Base-by-base conservation (phyloP, 2,329 filamentous ascomycete genomes). In the Exophiala xenobiotica region DNA sequence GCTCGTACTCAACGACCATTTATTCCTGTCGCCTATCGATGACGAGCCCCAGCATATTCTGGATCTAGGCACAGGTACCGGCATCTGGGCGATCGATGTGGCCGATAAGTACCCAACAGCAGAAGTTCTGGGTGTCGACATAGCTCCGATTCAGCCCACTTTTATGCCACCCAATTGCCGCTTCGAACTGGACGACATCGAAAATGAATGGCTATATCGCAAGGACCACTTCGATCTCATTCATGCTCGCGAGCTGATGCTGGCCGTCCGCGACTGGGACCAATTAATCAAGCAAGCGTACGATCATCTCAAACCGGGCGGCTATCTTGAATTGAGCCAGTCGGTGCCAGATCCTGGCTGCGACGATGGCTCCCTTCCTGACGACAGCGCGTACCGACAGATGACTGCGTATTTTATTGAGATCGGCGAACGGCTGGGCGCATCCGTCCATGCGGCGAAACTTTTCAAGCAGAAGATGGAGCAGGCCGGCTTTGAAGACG, bases 291-390 rank as follows among this genome's bases (percentile, higher is more conserved):
- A 20, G 8, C 49, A 46, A 41, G 23, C 18, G 18, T 38, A 14
- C 11, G 26, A 44, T 6, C 20, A 67, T 50, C 61, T 71, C 3
- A 63, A 60, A 11, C 71, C 72, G 0, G 74, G 71, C n/a, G 73
- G 72, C 19, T 73, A 62, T 60, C 61, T 74, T 7, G 74, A 78
- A 52, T 56, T 67, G 20, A 49, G 58, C 9, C 63, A 74, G 27
- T 55, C 64, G 31, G 64, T 67, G n/a, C 45, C 55, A 11, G 26
- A 40, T 4, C 49, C 46, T 39, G 62, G 51, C 16, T 64, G 65
- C 1, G 63, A 67, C 5, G 62, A 66, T 46, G 66, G 63, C 26
- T 65, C 62, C 5, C 44, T 66, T 18, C 55, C 47, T 9, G 53
- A 54, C 2, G 56, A 53, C 12, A 47, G 44, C 27, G 49, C 53